These are phyloP conservation scores for Chaetomium sp. DNA, from an alignment of 2,329 filamentous ascomycete genomes.

Conservation along the genomic window DNA sequence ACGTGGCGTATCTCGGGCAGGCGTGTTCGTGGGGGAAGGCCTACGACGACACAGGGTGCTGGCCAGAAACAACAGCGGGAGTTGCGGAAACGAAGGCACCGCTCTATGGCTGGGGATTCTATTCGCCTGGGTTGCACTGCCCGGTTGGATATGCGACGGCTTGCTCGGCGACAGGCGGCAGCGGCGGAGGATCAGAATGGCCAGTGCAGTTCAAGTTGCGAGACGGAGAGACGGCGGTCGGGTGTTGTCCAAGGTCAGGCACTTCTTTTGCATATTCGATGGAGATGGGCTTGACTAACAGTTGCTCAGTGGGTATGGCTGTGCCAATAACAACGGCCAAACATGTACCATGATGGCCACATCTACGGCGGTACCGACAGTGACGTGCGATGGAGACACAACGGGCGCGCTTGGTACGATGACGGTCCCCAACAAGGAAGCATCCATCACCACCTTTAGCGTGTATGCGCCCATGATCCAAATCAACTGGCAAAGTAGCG, in stretches of 20 bases:
- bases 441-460: constrained; percentile 20
- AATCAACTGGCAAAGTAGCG: constrained; percentile 26
- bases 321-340: constrained; percentile 25
- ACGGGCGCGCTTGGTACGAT: constrained; percentile 10
- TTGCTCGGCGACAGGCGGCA: constrained; percentile 23
- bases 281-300: not conserved
- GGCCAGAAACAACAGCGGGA: constrained; percentile 21
- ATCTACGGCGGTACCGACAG: constrained; percentile 20
- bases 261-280: not conserved
- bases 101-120: constrained; percentile 22
- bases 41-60: constrained; percentile 21
- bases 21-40: constrained; percentile 16
- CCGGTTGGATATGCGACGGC: constrained; percentile 24
- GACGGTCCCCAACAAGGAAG: constrained; percentile 16
- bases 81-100: constrained; percentile 10
- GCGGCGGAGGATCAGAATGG: constrained; percentile 19
- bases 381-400: constrained; percentile 21
- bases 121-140: constrained; percentile 25
- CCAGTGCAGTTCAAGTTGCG: constrained; percentile 23
- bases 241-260: constrained; percentile 25
- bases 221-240: constrained; percentile 25
- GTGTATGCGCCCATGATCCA: constrained; percentile 26
- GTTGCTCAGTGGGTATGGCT: constrained; percentile 21
- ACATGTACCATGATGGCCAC: constrained; percentile 23
- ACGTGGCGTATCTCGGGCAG: constrained; percentile 20